Conservation (phyloP, 2,329 filamentous ascomycete species). For the Monosporascus sp. region DNA sequence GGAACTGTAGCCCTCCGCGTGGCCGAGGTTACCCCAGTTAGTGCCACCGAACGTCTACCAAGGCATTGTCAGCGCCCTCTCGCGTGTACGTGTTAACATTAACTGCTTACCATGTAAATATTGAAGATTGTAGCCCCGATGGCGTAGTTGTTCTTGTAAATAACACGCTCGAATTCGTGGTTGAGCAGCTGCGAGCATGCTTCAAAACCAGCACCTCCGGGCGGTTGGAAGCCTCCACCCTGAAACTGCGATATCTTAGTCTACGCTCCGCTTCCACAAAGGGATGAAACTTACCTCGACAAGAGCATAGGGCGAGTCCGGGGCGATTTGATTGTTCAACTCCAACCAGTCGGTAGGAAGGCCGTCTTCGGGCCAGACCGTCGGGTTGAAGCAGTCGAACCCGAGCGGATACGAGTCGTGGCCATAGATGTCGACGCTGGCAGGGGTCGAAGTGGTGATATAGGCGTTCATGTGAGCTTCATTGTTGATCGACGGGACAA, state of each 20-base stretch:
- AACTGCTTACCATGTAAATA: slow-evolving; percentile 61
- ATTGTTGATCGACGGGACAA: slow-evolving; percentile 71
- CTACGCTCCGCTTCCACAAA: neutral
- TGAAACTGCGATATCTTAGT: slow-evolving; percentile 46
- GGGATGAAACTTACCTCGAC: neutral
- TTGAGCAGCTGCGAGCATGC: slow-evolving; percentile 47
- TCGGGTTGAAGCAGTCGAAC: slow-evolving; percentile 37
- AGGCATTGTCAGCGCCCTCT: neutral
- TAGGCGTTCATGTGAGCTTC: slow-evolving; percentile 43
- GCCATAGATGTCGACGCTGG: slow-evolving; percentile 35
- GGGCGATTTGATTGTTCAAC: slow-evolving; percentile 52
- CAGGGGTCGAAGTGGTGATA: slow-evolving; percentile 54
- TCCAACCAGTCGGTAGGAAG: slow-evolving; percentile 51
- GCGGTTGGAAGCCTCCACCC: slow-evolving; percentile 61
- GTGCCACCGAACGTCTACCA: slow-evolving; percentile 65
- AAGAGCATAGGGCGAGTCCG: slow-evolving; percentile 50
- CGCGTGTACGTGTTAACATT: neutral
- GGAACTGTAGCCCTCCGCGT: slow-evolving; percentile 58
- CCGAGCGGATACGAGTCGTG: slow-evolving; percentile 35
- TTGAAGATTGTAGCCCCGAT: slow-evolving; percentile 64
- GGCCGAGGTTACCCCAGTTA: slow-evolving; percentile 77
- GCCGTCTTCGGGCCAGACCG: slow-evolving; percentile 49
- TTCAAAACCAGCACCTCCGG: too few species aligned
- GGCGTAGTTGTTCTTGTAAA: slow-evolving; percentile 69
- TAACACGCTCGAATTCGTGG: slow-evolving; percentile 68